Base-by-base conservation (phyloP, 495 filamentous ascomycete species). In the Penicillium pancosmium region DNA sequence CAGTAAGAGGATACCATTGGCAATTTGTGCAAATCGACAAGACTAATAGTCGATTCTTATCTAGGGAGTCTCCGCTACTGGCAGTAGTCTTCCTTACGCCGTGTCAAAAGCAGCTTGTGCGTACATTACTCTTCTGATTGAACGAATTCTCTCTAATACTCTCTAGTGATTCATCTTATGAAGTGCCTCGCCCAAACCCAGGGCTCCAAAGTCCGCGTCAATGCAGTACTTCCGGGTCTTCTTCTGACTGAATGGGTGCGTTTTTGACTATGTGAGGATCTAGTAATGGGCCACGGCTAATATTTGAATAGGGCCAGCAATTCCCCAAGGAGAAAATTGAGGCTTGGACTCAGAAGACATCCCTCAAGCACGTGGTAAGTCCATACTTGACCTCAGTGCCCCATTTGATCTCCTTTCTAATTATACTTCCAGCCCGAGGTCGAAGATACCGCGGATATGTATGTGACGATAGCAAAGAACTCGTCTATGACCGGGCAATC, bases 171-270 rank as follows among this genome's bases (percentile, higher is more conserved):
- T 46, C 89, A 91, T 60, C 71, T 91, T 43, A 86, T 91, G 81
- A 88, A 87, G 59, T 88, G 87, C 60, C 77, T 91, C n/a, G 89
- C 88, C 1, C 74, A 74, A 52, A 85, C 78, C 1, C 86, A 89
- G 61, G 88, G 88, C 1, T 73, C 80, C 6, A 90, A 90, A 61
- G 70, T 87, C 15, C 76, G 88, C 16, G 74, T 89, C 27, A 91
- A 91, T 68, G 86, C 88, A 33, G 80, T 88, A 0, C 69, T 86
- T 47, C 88, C 88, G 4, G 87, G 88, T 12, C 72, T 90, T 33
- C 65, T 91, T 50, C 66, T 87, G 51, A 92, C 89, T 6, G 88
- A 91, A 71, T 91, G 89, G 89, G 87, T 87, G 57, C 57, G 66
- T 71, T 10, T 43, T 5, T 44, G 12, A 16, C 16, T 8, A 8